These are phyloP conservation scores for Trichoderma guizhouense DNA, from an alignment of 2,329 filamentous ascomycete species.

Conservation along the genomic window DNA sequence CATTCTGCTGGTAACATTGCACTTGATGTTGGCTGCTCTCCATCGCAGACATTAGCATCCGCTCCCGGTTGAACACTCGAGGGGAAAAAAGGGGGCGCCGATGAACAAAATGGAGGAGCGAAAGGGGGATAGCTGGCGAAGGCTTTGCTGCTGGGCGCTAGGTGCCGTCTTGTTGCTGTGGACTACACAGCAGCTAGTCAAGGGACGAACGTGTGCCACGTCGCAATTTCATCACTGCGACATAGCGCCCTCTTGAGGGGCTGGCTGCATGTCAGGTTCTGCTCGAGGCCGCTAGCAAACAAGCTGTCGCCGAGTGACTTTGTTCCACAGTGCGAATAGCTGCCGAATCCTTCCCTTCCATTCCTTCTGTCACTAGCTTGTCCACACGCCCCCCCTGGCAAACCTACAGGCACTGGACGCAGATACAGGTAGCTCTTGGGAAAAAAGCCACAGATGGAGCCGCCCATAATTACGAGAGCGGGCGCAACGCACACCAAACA, in stretches of 20 bases:
- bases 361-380: neutral
- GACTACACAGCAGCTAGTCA: constrained; percentile 10
- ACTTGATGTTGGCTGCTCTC: neutral
- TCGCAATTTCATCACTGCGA: constrained; percentile 19
- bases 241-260: constrained; percentile 14
- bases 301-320: constrained; percentile 11
- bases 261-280: constrained; percentile 17
- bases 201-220: constrained; percentile 18
- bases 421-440: neutral
- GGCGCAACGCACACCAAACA: neutral
- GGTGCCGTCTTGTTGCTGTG: neutral
- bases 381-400: neutral
- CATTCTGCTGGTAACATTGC: neutral
- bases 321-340: constrained; percentile 16
- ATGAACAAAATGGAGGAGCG: neutral
- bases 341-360: neutral
- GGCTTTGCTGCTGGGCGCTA: neutral
- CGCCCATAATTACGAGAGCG: constrained; percentile 6
- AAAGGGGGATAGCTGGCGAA: neutral
- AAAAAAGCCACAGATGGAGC: neutral
- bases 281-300: constrained; percentile 16
- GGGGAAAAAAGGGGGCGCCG: neutral
- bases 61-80: neutral
- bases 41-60: neutral
- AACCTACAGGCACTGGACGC: neutral